A percentile compares a stretch with the other conserved stretches of the same genome.
phyloP scores from a whole-genome alignment of 306 rosid species.

The Malus sylvestris region DNA sequence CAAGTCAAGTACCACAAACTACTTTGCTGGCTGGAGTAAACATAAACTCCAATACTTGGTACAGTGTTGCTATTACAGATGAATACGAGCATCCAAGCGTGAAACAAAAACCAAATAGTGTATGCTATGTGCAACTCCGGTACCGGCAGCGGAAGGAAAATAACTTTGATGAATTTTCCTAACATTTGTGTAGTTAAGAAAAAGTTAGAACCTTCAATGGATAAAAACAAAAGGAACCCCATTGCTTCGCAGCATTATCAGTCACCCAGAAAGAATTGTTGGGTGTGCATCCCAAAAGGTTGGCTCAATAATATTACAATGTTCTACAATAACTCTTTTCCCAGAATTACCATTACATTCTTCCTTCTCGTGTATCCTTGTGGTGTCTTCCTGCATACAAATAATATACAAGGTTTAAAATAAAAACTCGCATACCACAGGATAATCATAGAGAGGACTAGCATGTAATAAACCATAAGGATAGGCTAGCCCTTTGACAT shows the following conservation, averaged over 20 bases:
- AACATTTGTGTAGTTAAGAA: background rate
- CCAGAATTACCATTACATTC: conserved; percentile 13
- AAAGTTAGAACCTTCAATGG: background rate
- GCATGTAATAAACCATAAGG: too few relatives aligned
- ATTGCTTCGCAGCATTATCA: background rate
- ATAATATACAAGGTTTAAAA: background rate
- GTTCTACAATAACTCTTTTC: conserved; percentile 34
- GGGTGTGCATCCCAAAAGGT: conserved; percentile 56
- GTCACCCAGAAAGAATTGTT: conserved; percentile 34
- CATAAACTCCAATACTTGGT: too few relatives aligned
- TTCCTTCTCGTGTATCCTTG: conserved; percentile 19
- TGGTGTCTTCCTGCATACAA: conserved; percentile 20
- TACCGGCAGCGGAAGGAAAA: too few relatives aligned
- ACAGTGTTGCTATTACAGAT: too few relatives aligned
- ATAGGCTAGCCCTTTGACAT: too few relatives aligned
- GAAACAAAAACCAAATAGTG: too few relatives aligned
- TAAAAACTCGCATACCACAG: background rate
- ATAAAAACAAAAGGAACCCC: background rate
- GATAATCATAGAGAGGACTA: background rate
- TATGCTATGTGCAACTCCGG: too few relatives aligned
- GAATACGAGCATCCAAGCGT: too few relatives aligned
- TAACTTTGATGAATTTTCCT: too few relatives aligned
- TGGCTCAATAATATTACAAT: conserved; percentile 53
- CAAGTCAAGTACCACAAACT: too few relatives aligned
- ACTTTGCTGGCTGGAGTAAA: too few relatives aligned